Conservation (phyloP, 306 rosid species). For the Coriaria nepalensis region DNA sequence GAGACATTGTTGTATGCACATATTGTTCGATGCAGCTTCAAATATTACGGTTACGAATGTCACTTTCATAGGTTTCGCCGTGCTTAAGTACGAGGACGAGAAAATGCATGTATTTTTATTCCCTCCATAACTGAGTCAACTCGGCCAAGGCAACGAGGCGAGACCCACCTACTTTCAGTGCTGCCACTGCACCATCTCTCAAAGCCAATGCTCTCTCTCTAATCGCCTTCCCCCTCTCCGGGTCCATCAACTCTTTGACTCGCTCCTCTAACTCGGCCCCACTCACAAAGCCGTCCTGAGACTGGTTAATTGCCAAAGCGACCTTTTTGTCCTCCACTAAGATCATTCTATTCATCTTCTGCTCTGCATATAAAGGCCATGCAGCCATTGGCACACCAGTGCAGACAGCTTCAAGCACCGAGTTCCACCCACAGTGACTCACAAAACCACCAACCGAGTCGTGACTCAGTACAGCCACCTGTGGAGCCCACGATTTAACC, state of each 20-base stretch:
- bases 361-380: conserved; percentile 21
- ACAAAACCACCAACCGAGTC: conserved; percentile 19
- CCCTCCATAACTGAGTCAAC: not conserved
- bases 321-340: conserved; percentile 16
- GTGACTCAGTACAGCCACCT: conserved; percentile 10
- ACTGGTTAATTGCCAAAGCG: conserved; percentile 10
- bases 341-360: conserved; percentile 6
- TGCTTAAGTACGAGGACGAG: no score
- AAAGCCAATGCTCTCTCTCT: conserved; percentile 1
- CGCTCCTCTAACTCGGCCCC: conserved; percentile 13
- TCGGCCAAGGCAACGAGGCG: conserved; percentile 1
- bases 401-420: conserved; percentile 11
- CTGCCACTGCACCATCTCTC: conserved; percentile 4
- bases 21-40: no score
- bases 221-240: conserved; percentile 5
- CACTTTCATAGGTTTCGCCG: no score
- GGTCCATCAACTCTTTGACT: conserved; percentile 9
- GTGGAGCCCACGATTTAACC: conserved; percentile 15
- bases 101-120: not conserved
- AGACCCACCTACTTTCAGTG: conserved; percentile 12
- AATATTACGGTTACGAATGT: no score
- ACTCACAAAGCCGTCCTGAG: conserved; percentile 7
- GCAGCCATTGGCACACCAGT: conserved; percentile 18
- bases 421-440: conserved; percentile 19
- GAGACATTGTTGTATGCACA: no score